These are phyloP conservation scores for Aspergillus mulundensis DNA, from an alignment of 495 filamentous ascomycete species.

Conservation along the genomic window DNA sequence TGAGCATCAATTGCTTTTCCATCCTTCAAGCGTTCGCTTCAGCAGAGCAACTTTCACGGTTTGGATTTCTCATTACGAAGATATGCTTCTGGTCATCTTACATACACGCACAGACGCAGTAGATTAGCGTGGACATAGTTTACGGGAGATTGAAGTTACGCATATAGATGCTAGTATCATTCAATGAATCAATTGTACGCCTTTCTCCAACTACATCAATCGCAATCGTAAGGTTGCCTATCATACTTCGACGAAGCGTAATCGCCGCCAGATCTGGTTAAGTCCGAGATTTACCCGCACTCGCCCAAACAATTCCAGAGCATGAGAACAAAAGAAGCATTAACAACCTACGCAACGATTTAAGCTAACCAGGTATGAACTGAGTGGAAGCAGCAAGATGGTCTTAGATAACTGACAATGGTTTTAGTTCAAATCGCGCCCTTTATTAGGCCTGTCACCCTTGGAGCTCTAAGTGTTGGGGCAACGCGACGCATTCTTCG, in stretches of 20 bases:
- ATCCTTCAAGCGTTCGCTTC: not conserved
- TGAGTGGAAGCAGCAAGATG: not conserved
- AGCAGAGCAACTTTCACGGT: not conserved
- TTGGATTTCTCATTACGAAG: not conserved
- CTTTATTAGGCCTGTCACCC: not conserved
- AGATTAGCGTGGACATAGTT: not conserved
- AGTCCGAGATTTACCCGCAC: slow-evolving; percentile 5
- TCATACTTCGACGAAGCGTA: not conserved
- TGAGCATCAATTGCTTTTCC: not conserved
- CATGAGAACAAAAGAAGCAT: not conserved
- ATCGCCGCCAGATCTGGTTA: slow-evolving; percentile 1
- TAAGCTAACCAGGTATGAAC: not conserved
- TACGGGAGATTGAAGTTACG: not conserved
- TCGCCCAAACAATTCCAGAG: not conserved
- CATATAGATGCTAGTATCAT: not conserved
- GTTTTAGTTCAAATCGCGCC: not conserved
- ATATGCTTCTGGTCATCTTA: not conserved
- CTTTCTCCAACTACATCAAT: not conserved
- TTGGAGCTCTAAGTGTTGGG: not conserved
- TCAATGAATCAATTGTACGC: not conserved
- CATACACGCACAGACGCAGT: not conserved
- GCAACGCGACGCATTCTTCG: slow-evolving; percentile 1
- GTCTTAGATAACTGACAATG: not conserved
- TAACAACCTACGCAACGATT: not conserved
- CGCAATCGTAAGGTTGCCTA: no score